phyloP scores from a whole-genome alignment of 192 early-diverging fungal species.

The Backusella luteola region DNA sequence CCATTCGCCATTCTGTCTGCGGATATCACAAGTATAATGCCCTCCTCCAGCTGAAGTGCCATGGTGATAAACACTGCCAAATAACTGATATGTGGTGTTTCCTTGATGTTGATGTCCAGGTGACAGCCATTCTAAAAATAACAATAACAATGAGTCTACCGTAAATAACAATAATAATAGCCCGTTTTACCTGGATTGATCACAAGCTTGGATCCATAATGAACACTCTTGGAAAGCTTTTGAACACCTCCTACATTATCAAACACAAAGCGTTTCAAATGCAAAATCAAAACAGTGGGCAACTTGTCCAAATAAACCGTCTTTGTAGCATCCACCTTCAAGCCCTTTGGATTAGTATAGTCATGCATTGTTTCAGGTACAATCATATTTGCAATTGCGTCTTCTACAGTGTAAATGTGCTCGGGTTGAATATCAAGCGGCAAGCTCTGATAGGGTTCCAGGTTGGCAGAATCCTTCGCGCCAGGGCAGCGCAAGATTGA shows the following conservation, averaged over 20 bases:
- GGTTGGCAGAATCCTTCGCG: constrained; percentile 74
- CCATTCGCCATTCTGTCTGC: constrained; percentile 75
- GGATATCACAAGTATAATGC: constrained; percentile 96
- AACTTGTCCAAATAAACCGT: constrained; percentile 77
- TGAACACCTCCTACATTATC: constrained; percentile 67
- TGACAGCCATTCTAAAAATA: constrained; percentile 53
- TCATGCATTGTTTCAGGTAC: constrained; percentile 80
- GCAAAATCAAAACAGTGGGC: constrained; percentile 90
- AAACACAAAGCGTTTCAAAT: constrained; percentile 94
- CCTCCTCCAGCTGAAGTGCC: constrained; percentile 84
- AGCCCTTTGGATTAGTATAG: constrained; percentile 56
- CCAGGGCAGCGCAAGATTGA: constrained; percentile 74
- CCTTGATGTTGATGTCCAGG: constrained; percentile 46
- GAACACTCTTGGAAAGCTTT: constrained; percentile 86
- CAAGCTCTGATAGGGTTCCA: constrained; percentile 88
- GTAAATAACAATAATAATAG: background rate
- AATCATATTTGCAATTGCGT: constrained; percentile 80
- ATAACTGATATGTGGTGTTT: constrained; percentile 65
- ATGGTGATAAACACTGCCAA: constrained; percentile 94
- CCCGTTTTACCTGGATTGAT: constrained; percentile 54
- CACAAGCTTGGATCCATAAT: constrained; percentile 63
- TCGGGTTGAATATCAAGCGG: constrained; percentile 81
- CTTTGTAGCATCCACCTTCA: constrained; percentile 68
- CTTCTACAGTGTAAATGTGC: constrained; percentile 75
- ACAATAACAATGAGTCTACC: background rate